Conservation (phyloP, 2,329 filamentous ascomycete genomes). For the Alternaria brassicae region DNA sequence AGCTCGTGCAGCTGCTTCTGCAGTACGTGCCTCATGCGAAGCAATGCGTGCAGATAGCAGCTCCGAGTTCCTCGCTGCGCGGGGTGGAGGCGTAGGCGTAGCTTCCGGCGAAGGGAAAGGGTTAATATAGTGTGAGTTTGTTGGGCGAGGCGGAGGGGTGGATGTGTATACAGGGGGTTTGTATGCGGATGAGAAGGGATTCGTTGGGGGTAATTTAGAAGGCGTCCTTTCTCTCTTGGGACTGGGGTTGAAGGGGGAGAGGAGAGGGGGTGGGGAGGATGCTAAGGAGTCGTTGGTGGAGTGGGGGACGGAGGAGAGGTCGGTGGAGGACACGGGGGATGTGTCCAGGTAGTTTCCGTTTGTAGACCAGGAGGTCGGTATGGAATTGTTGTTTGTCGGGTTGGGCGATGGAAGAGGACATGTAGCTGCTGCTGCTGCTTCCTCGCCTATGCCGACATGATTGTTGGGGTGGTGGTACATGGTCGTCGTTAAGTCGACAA, state of each 20-base stretch:
- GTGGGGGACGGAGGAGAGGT: not conserved
- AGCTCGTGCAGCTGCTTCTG: not conserved
- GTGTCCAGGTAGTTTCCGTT: not conserved
- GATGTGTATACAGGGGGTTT: no score
- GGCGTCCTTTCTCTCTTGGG: not conserved
- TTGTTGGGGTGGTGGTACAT: not conserved
- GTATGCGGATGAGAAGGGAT: not conserved
- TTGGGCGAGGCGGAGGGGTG: not conserved
- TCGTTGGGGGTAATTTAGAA: not conserved
- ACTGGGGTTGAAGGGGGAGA: not conserved
- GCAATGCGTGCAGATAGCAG: not conserved
- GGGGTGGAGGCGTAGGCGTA: not conserved
- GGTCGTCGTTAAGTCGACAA: not conserved
- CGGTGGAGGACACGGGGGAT: not conserved
- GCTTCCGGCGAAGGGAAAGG: not conserved
- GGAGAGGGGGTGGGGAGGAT: not conserved
- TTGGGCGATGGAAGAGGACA: not conserved
- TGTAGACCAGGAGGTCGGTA: not conserved
- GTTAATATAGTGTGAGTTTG: rapidly evolving
- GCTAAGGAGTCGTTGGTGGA: not conserved
- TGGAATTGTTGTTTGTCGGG: not conserved
- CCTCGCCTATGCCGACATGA: not conserved
- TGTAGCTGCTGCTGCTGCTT: not conserved
- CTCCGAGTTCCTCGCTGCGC: not conserved
- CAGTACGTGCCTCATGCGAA: not conserved